These are phyloP conservation scores for Fusarium buharicum DNA, from an alignment of 2,329 filamentous ascomycete species.

Conservation along the genomic window DNA sequence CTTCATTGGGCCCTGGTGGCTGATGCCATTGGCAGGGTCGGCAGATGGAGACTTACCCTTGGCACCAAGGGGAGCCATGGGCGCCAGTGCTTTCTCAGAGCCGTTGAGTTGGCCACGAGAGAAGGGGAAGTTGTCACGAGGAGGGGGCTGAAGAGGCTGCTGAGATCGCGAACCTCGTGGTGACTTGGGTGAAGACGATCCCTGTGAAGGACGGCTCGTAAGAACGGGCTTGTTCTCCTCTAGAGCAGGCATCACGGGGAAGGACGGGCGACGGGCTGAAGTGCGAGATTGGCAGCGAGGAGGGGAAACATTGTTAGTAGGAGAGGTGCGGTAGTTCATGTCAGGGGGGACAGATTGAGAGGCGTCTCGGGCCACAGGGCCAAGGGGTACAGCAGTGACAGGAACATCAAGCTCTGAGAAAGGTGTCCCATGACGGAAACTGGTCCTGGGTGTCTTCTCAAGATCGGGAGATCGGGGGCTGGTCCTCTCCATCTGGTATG, in stretches of 20 bases:
- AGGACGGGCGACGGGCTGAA: constrained; percentile 72
- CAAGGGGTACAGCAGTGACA: constrained; percentile 75
- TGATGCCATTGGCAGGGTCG: constrained; percentile 62
- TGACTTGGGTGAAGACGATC: constrained; percentile 50
- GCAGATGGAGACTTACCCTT: constrained; percentile 45
- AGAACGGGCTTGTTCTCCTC: constrained; percentile 69
- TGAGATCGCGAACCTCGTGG: constrained; percentile 51
- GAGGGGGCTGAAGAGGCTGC: constrained; percentile 61
- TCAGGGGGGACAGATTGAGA: constrained; percentile 94
- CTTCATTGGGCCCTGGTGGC: constrained; percentile 89
- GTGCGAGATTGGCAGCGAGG: constrained; percentile 64
- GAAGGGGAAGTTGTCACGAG: constrained; percentile 67
- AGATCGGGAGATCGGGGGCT: constrained; percentile 66
- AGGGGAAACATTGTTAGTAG: constrained; percentile 49
- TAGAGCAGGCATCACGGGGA: constrained; percentile 74
- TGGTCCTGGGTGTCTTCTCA: constrained; percentile 61
- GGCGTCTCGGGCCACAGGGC: constrained; percentile 78
- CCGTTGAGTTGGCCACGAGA: constrained; percentile 58
- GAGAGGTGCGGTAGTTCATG: constrained; percentile 77
- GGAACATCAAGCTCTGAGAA: constrained; percentile 93
- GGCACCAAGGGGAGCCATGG: constrained; percentile 44
- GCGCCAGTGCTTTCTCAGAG: constrained; percentile 60
- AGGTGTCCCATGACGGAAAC: constrained; percentile 84
- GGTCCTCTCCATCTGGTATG: constrained; percentile 63
- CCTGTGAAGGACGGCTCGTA: constrained; percentile 44